Percentiles rank a stretch among this genome's conserved stretches.
Conservation (phyloP, 2,329 filamentous ascomycete genomes). For the Dactylellina cionopaga region DNA sequence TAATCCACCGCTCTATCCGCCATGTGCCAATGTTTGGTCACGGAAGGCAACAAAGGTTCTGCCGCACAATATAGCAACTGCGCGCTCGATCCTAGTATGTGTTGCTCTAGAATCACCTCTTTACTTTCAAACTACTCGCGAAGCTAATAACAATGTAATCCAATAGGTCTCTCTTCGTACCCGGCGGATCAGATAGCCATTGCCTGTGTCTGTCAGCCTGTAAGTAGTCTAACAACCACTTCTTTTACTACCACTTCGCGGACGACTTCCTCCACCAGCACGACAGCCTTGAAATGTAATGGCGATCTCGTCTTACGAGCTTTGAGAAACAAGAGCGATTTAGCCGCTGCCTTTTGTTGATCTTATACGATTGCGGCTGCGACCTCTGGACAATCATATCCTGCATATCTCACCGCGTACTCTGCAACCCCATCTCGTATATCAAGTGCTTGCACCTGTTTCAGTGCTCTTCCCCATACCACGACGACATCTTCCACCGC, state of each 20-base stretch:
- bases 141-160: no score
- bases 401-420: conserved; percentile 1
- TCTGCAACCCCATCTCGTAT: not conserved
- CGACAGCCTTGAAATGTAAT: not conserved
- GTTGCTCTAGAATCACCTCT: no score
- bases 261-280: not conserved
- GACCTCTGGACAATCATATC: conserved; percentile 5
- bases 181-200: no score
- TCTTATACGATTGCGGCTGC: conserved; percentile 1
- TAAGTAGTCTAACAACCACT: no score
- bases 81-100: no score
- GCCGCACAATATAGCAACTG: no score
- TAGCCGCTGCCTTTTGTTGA: conserved; percentile 5
- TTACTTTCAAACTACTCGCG: no score
- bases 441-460: conserved; percentile 16
- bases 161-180: no score
- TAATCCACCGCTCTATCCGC: no score
- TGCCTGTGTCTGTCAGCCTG: no score
- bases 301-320: conserved; percentile 11
- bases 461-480: not conserved
- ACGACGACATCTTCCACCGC: not conserved
- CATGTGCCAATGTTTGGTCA: no score
- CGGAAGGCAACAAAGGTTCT: no score
- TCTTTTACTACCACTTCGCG: not conserved
- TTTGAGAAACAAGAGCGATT: not conserved